Percentiles rank a stretch among this genome's conserved stretches.
Conservation (phyloP, 805 yeast genomes). For the Starmerella scarabaei region DNA sequence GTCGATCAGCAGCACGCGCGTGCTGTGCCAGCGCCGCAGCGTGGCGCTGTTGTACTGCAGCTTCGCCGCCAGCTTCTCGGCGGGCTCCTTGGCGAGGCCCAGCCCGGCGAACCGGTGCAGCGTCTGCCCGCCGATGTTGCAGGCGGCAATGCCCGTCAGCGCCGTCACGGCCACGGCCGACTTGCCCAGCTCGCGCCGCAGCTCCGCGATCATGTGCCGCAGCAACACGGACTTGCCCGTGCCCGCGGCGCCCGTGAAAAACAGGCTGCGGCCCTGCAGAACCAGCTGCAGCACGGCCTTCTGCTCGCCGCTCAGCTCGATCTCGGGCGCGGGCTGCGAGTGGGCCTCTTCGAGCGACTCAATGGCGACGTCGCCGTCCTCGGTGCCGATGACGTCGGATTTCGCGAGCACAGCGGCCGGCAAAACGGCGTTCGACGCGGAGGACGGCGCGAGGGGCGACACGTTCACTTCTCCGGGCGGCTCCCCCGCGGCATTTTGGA, state of each 20-base stretch:
- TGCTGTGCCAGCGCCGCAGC: slow-evolving; percentile 45
- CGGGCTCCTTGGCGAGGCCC: slow-evolving; percentile 53
- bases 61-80: slow-evolving; percentile 6
- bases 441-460: no score
- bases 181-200: slow-evolving; percentile 26
- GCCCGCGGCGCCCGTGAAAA: slow-evolving; percentile 97
- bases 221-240: slow-evolving; percentile 88
- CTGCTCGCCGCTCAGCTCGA: slow-evolving; percentile 37
- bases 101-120: slow-evolving; percentile 73
- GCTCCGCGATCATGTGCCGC: slow-evolving; percentile 44
- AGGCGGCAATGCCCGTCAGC: slow-evolving; percentile 90
- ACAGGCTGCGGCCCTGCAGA: slow-evolving; percentile 42
- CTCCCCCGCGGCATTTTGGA: no score
- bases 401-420: no score
- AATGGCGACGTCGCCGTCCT: no score
- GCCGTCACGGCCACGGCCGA: slow-evolving; percentile 76
- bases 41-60: slow-evolving; percentile 21
- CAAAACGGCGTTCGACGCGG: no score
- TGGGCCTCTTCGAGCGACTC: no score
- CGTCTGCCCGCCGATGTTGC: slow-evolving; percentile 80
- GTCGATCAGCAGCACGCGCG: slow-evolving; percentile 68
- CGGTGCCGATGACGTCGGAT: no score
- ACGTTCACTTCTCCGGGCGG: no score
- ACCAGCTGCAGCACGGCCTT: slow-evolving; percentile 49
- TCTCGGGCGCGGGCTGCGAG: slow-evolving; percentile 1